A percentile compares a stretch with the other conserved stretches of the same genome.
Conservation (phyloP, 495 filamentous ascomycete genomes). For the Echria macrotheca region DNA sequence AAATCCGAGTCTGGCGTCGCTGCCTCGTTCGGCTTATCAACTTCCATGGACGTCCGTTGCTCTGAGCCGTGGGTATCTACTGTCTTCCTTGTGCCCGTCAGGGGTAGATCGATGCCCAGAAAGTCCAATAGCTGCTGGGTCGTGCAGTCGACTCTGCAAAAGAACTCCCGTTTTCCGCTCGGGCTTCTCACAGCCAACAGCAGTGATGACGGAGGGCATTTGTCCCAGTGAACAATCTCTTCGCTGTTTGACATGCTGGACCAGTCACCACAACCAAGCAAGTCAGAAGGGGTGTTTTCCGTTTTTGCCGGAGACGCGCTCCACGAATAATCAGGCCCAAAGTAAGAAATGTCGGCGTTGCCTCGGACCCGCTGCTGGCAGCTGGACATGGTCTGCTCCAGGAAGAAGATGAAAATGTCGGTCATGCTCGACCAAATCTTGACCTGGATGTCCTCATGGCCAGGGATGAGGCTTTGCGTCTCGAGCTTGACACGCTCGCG, state of each 20-base stretch:
- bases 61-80: too few relatives aligned
- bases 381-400: conserved; percentile 6
- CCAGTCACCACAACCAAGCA: conserved; percentile 1
- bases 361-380: conserved; percentile 8
- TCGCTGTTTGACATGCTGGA: background rate
- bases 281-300: background rate
- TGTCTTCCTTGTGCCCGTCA: background rate
- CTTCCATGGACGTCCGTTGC: background rate
- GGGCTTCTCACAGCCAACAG: background rate
- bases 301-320: background rate
- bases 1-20: background rate
- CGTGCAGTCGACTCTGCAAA: background rate
- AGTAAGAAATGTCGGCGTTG: background rate
- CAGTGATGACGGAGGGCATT: conserved; percentile 4
- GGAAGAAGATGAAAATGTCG: conserved; percentile 3
- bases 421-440: conserved; percentile 2
- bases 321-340: background rate
- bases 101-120: background rate
- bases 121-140: background rate
- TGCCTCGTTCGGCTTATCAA: background rate
- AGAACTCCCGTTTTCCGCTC: background rate
- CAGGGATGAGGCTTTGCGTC: background rate
- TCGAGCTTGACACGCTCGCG: conserved; percentile 5
- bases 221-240: background rate
- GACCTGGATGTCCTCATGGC: background rate